Conservation (phyloP, 371 early-diverging fungal genomes). For the Mortierella sp. region DNA sequence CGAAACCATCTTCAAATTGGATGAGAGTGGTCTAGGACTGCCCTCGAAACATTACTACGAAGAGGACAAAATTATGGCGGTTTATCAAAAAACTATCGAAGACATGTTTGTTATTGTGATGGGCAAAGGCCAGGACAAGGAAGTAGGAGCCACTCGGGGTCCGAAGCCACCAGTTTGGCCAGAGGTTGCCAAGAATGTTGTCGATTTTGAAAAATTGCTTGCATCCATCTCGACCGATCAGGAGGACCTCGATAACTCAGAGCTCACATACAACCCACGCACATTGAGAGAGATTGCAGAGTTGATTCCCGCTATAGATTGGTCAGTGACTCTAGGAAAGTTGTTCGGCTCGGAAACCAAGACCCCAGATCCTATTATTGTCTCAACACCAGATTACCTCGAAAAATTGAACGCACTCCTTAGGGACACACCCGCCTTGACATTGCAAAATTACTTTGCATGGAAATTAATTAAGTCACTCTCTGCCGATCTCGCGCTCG, state of each 20-base stretch:
- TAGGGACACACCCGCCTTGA: constrained; percentile 43
- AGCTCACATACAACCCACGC: constrained; percentile 66
- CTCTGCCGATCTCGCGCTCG: constrained; percentile 54
- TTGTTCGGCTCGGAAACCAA: constrained; percentile 41
- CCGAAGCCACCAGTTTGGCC: constrained; percentile 25
- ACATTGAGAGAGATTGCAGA: constrained; percentile 57
- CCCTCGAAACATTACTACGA: constrained; percentile 71
- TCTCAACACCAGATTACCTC: constrained; percentile 63
- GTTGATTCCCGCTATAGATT: constrained; percentile 61
- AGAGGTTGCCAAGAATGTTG: constrained; percentile 59
- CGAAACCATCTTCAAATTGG: constrained; percentile 57
- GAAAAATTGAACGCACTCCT: constrained; percentile 59
- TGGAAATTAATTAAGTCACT: constrained; percentile 60
- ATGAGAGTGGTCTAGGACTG: constrained; percentile 67
- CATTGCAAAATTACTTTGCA: constrained; percentile 62
- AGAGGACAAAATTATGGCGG: constrained; percentile 58
- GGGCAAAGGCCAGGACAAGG: constrained; percentile 38
- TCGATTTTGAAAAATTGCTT: constrained; percentile 67
- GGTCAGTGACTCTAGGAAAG: constrained; percentile 60
- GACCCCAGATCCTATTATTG: constrained; percentile 59
- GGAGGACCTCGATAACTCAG: constrained; percentile 69
- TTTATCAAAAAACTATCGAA: constrained; percentile 58
- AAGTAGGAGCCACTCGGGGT: not conserved
- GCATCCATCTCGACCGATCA: constrained; percentile 59
- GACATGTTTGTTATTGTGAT: constrained; percentile 51